These are phyloP conservation scores for Solanum verrucosum DNA, from an alignment of 257 asterid species.

Conservation along the genomic window DNA sequence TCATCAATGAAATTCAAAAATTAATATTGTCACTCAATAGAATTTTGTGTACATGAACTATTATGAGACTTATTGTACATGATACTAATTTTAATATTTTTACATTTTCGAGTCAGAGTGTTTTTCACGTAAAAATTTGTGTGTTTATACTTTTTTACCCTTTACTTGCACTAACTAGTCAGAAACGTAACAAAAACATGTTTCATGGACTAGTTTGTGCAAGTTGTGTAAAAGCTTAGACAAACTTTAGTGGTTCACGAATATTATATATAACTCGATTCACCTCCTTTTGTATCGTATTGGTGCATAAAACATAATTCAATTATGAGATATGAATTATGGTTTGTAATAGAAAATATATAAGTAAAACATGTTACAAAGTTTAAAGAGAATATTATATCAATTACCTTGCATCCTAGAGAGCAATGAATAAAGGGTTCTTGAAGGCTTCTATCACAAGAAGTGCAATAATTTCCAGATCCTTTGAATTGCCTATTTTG, in stretches of 20 bases:
- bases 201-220: not conserved
- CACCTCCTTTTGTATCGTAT: not conserved
- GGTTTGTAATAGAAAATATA: not conserved
- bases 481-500: slow-evolving; percentile 95
- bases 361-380: not conserved
- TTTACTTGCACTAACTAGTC: not conserved
- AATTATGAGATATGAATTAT: not conserved
- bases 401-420: slow-evolving; percentile 82
- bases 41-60: not conserved
- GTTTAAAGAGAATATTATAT: not conserved
- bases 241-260: not conserved
- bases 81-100: not conserved
- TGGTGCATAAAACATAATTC: not conserved
- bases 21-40: not conserved
- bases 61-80: not conserved
- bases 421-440: slow-evolving; percentile 92
- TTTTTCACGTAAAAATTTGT: not conserved
- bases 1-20: not conserved
- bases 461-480: slow-evolving; percentile 83
- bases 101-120: not conserved
- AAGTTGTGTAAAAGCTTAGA: not conserved
- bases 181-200: not conserved
- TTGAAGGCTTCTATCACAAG: slow-evolving; percentile 87
- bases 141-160: not conserved
- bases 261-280: not conserved